These are phyloP conservation scores for Hordeum pubiflorum DNA, from an alignment of 202 grass and related monocot genomes.

Conservation along the genomic window DNA sequence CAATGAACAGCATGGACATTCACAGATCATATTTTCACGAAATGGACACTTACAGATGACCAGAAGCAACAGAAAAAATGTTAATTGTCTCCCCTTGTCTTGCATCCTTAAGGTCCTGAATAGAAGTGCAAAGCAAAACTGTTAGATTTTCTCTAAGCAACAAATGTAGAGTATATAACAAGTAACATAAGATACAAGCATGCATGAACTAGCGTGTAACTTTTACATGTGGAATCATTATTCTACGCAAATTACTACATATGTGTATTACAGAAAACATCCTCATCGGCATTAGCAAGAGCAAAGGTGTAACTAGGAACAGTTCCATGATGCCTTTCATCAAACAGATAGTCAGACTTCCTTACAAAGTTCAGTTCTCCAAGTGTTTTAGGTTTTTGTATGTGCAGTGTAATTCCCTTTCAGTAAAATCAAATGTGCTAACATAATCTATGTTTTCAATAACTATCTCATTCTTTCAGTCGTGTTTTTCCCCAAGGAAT, in stretches of 20 bases:
- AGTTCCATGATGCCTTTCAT: background rate
- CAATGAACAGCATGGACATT: background rate
- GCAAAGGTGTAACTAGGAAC: background rate
- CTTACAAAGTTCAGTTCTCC: background rate
- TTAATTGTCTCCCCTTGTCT: slow-evolving; percentile 89
- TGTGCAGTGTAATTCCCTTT: background rate
- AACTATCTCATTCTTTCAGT: background rate
- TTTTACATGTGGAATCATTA: background rate
- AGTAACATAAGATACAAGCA: slow-evolving; percentile 4
- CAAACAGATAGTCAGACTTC: background rate
- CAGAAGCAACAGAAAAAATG: slow-evolving; percentile 99
- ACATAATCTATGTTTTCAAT: background rate
- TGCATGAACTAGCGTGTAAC: slow-evolving; percentile 8
- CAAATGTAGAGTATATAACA: background rate
- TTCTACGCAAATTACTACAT: slow-evolving; percentile 2
- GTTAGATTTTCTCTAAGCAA: slow-evolving; percentile 13
- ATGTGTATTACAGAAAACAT: background rate
- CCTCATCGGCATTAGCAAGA: background rate
- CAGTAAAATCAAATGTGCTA: background rate
- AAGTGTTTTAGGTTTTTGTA: background rate
- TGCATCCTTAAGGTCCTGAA: slow-evolving; percentile 61
- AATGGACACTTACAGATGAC: slow-evolving; percentile 78
- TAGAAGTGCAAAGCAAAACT: slow-evolving; percentile 18
- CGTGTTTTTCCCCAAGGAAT: slow-evolving; percentile 5
- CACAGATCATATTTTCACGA: slow-evolving; percentile 9